Evolutionary conservation across 495 filamentous ascomycete genomes (phyloP), one percentile per base, ranked within the genome.

Genomic region (Neurospora sublineolata): DNA sequence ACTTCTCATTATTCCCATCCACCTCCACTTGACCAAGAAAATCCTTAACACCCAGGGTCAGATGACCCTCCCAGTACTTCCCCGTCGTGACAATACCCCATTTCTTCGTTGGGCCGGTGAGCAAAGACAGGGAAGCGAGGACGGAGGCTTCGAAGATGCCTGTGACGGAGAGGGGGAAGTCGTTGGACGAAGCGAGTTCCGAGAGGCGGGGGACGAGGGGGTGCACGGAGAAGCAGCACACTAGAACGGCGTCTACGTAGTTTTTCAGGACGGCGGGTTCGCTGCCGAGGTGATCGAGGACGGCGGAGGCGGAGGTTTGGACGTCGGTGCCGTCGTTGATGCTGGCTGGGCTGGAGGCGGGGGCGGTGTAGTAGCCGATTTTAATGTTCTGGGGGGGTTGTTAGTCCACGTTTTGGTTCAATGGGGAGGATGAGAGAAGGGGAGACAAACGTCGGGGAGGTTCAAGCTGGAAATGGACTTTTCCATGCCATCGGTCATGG

Each of bases 61-160:
- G 83, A 20, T 95, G 86, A 3, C 80, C 77, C 75, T 93, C 90
- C 94, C 94, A 99, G 71, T 87, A 88, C 69, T 87, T 88, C 0
- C 95, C 95, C 0, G 94, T 97, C 3, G 90, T 93, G 2, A 99
- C 90, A 73, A 99, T 96, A 12, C 94, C 95, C 82, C 96, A 97
- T 44, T 85, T 88, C 46, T 88, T 80, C 20, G 80, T 72, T 71
- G 78, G 36, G 41, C 74, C 71, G 38, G 36, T 77, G 37, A 79
- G 82, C 23, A 80, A 77, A 44, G 79, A 87, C 6, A 92, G 79
- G 3, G 89, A 86, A 0, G 89, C 83, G 2, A 86, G 80, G 5
- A 97, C 79, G 72, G 89, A 90, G 3, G 92, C 90, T 80, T 97
- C 94, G 75, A 97, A 94, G 69, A 98, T 97, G 5, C 94, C 95